phyloP scores from a whole-genome alignment of 2,329 filamentous ascomycete genomes.

The Colletotrichum phormii region DNA sequence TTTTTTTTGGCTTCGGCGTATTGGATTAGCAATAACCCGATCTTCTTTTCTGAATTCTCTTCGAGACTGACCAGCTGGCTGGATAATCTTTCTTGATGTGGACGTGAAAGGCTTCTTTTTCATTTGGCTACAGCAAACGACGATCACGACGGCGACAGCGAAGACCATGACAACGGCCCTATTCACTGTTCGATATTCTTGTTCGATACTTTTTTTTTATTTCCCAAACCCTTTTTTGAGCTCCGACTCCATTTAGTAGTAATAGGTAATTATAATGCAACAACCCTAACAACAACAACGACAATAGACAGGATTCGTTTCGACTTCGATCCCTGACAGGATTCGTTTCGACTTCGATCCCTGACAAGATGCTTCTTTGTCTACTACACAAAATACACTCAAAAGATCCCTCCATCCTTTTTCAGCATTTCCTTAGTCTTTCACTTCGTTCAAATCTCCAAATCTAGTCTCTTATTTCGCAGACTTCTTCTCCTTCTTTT shows the following conservation, averaged over 20 bases:
- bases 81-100: neutral
- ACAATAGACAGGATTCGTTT: neutral
- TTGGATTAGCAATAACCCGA: slow-evolving; percentile 29
- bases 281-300: slow-evolving; percentile 18
- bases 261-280: slow-evolving; percentile 35
- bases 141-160: neutral
- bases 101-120: neutral
- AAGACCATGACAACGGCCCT: neutral
- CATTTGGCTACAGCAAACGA: neutral
- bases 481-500: slow-evolving; percentile 36
- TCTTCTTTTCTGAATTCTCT: slow-evolving; percentile 26
- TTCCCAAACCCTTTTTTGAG: slow-evolving; percentile 20
- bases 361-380: slow-evolving; percentile 18
- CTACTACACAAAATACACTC: slow-evolving; percentile 24
- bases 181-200: neutral
- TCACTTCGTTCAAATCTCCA: too few species aligned
- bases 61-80: neutral
- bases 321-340: slow-evolving; percentile 2
- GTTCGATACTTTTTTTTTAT: slow-evolving; percentile 9
- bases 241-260: slow-evolving; percentile 33
- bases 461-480: slow-evolving; percentile 15
- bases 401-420: neutral
- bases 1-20: slow-evolving; percentile 16
- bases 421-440: too few species aligned
- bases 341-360: slow-evolving; percentile 9